Percentiles rank a stretch among this genome's conserved stretches.
These are phyloP conservation scores for Zea mays DNA, from an alignment of 176 grass and related monocot species.

Conservation along the genomic window DNA sequence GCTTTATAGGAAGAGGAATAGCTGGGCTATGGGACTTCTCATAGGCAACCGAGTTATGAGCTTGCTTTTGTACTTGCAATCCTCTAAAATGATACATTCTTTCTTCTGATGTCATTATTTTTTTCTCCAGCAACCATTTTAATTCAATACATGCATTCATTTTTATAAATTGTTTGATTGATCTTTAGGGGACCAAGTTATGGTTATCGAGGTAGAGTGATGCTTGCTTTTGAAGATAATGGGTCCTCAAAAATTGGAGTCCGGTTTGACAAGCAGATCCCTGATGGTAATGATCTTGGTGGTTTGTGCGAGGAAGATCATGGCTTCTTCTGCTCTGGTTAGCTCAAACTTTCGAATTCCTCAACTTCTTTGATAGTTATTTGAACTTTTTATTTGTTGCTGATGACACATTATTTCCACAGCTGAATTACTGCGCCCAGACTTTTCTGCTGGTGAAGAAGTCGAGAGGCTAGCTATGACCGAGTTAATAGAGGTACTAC, in stretches of 20 bases:
- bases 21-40: background rate
- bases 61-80: constrained; percentile 17
- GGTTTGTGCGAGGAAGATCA: constrained; percentile 96
- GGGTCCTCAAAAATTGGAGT: constrained; percentile 95
- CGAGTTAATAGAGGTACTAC: constrained; percentile 83
- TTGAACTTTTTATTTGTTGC: constrained; percentile 33
- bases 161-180: constrained; percentile 23
- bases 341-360: constrained; percentile 39
- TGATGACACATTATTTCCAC: constrained; percentile 30
- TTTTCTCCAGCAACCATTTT: constrained; percentile 14
- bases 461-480: constrained; percentile 78
- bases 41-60: constrained; percentile 9
- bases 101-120: constrained; percentile 5
- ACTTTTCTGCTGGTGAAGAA: constrained; percentile 60
- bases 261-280: constrained; percentile 92
- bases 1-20: background rate
- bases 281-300: constrained; percentile 97
- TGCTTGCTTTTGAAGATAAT: constrained; percentile 98
- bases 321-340: constrained; percentile 96
- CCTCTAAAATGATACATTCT: constrained; percentile 10
- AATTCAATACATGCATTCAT: background rate
- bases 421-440: constrained; percentile 84
- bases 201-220: constrained; percentile 84
- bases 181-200: constrained; percentile 74
- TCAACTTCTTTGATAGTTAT: constrained; percentile 23